Conservation (phyloP, 2,329 filamentous ascomycete genomes). For the Amylocarpus encephaloides region DNA sequence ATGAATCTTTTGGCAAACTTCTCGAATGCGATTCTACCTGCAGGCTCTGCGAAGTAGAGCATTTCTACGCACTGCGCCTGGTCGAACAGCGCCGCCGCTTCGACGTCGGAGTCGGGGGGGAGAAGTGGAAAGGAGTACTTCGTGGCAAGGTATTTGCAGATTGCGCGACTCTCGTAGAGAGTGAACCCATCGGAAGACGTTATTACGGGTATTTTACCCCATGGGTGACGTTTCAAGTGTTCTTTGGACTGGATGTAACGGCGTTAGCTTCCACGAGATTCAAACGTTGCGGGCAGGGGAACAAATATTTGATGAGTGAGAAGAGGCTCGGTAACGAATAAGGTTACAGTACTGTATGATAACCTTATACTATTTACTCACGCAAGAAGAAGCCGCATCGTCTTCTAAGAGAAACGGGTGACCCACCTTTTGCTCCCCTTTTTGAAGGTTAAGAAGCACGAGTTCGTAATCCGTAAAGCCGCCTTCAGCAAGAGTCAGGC, state of each 20-base stretch:
- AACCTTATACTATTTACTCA: constrained; percentile 20
- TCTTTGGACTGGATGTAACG: constrained; percentile 31
- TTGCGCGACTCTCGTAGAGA: constrained; percentile 42
- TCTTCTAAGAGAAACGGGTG: constrained; percentile 16
- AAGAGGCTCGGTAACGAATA: constrained; percentile 2
- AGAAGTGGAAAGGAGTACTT: constrained; percentile 42
- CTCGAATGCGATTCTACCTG: constrained; percentile 39
- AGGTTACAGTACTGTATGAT: too few species aligned
- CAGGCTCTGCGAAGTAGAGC: constrained; percentile 39
- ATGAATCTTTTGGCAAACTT: constrained; percentile 41
- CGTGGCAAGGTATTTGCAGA: constrained; percentile 40
- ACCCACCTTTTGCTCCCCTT: constrained; percentile 38
- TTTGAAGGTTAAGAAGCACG: constrained; percentile 34
- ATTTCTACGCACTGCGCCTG: constrained; percentile 38
- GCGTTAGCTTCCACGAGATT: constrained; percentile 25
- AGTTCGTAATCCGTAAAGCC: constrained; percentile 39
- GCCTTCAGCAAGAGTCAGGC: constrained; percentile 38
- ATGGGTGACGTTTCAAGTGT: constrained; percentile 36
- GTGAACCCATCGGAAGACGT: constrained; percentile 37
- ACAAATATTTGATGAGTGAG: constrained; percentile 15
- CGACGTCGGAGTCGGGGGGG: constrained; percentile 34
- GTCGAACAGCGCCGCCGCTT: constrained; percentile 39
- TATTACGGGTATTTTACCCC: constrained; percentile 38
- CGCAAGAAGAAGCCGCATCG: constrained; percentile 18
- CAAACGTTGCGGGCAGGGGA: constrained; percentile 14